phyloP scores from a whole-genome alignment of 495 filamentous ascomycete species.

The Xylaria intraflava region DNA sequence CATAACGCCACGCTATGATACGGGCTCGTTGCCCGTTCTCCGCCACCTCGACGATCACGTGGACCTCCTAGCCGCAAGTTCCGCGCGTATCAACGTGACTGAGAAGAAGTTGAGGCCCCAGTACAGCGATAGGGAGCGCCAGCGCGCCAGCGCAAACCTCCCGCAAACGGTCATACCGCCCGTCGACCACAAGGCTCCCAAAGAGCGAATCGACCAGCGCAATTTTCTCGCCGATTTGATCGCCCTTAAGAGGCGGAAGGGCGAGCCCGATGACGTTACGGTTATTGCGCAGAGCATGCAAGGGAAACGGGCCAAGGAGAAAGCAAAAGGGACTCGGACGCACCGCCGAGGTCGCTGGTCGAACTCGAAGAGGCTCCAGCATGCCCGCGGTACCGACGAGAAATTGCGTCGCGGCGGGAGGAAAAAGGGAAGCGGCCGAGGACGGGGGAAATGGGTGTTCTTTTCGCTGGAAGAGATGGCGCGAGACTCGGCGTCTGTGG shows the following conservation, averaged over 20 bases:
- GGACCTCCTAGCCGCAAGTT: constrained; percentile 56
- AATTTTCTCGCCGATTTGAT: constrained; percentile 42
- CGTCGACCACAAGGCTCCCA: constrained; percentile 13
- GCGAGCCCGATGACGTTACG: constrained; percentile 51
- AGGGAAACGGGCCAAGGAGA: constrained; percentile 28
- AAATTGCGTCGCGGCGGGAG: constrained; percentile 11
- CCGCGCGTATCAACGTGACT: constrained; percentile 39
- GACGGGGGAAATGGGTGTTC: constrained; percentile 7
- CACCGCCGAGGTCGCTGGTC: constrained; percentile 21
- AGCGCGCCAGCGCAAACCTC: constrained; percentile 3
- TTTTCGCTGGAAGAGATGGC: constrained; percentile 13
- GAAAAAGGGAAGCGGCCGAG: constrained; percentile 11
- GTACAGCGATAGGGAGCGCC: not conserved
- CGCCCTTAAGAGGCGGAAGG: constrained; percentile 44
- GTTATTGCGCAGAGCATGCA: constrained; percentile 34
- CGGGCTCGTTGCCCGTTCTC: constrained; percentile 30
- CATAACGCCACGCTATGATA: constrained; percentile 48
- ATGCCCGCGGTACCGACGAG: not conserved
- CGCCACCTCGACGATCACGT: constrained; percentile 43
- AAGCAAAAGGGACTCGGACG: constrained; percentile 21
- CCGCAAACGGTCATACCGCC: constrained; percentile 13
- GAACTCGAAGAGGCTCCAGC: constrained; percentile 9
- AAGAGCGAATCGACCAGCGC: constrained; percentile 32
- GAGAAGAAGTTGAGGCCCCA: constrained; percentile 27
- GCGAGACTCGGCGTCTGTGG: not conserved